Percentiles rank a stretch among this genome's conserved stretches.
Evolutionary conservation across 306 rosid species (phyloP).

Genomic region (Cucurbita moschata): DNA sequence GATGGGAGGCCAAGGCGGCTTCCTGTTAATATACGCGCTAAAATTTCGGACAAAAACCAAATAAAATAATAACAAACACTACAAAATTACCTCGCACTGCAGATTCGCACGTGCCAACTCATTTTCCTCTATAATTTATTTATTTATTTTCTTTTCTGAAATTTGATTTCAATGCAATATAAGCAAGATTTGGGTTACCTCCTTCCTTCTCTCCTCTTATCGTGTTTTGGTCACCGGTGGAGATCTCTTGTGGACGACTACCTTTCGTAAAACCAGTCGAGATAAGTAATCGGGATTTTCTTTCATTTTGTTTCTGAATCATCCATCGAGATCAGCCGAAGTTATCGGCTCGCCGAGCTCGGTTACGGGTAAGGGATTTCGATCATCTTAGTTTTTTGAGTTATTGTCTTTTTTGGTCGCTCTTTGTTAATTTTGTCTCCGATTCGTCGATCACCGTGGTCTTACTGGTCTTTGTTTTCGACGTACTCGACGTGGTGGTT

Average conservation of each 20-base stretch:
- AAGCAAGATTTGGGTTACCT: background rate
- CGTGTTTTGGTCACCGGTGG: slow-evolving; percentile 15
- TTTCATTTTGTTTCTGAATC: slow-evolving; percentile 2
- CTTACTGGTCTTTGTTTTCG: background rate
- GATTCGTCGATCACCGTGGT: background rate
- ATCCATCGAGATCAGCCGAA: slow-evolving; percentile 7
- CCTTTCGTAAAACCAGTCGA: background rate
- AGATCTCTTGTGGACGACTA: slow-evolving; percentile 10
- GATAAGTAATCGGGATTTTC: background rate
- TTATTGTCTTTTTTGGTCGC: background rate
- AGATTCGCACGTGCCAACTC: background rate
- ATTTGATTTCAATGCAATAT: background rate
- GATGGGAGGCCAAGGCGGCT: background rate
- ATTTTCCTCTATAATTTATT: background rate
- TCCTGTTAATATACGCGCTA: background rate
- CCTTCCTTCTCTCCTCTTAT: background rate
- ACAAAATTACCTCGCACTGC: background rate
- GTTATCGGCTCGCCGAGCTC: slow-evolving; percentile 28
- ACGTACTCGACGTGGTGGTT: background rate
- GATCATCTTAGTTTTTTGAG: background rate
- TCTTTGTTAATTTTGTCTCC: background rate
- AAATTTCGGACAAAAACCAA: background rate
- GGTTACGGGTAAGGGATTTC: slow-evolving; percentile 24
- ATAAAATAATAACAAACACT: background rate
- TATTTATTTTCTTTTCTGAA: background rate